Percentiles rank a stretch among this genome's conserved stretches.
Evolutionary conservation across 2,329 filamentous ascomycete species (phyloP).

Genomic region (Aspergillus aculeatinus): DNA sequence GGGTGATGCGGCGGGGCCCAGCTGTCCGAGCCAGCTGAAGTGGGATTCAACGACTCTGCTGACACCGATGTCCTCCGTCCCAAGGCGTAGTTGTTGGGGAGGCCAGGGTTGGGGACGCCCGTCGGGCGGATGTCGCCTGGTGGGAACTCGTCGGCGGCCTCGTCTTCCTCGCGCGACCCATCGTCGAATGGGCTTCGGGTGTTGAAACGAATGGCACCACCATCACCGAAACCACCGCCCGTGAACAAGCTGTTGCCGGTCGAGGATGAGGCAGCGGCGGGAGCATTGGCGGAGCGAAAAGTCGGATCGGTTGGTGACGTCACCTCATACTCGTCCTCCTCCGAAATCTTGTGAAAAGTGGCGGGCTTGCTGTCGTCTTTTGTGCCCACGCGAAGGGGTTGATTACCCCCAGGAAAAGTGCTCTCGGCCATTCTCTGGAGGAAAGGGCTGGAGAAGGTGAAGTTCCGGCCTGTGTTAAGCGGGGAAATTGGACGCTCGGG

Average conservation of each 20-base stretch:
- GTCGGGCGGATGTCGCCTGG: constrained; percentile 28
- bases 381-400: constrained; percentile 77
- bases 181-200: constrained; percentile 34
- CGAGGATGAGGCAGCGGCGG: constrained; percentile 20
- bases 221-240: constrained; percentile 25
- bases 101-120: constrained; percentile 29
- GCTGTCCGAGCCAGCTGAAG: constrained; percentile 76
- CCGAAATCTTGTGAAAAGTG: constrained; percentile 64
- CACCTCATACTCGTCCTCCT: constrained; percentile 81
- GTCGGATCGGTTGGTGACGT: constrained; percentile 69
- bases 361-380: constrained; percentile 54
- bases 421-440: constrained; percentile 64
- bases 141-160: constrained; percentile 22
- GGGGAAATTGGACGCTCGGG: constrained; percentile 49
- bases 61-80: constrained; percentile 93
- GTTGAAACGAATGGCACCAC: constrained; percentile 32
- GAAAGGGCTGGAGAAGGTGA: constrained; percentile 29
- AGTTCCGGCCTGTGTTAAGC: constrained; percentile 28
- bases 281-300: constrained; percentile 49
- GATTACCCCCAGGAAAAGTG: constrained; percentile 75
- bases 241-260: constrained; percentile 47
- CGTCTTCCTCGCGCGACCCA: constrained; percentile 19
- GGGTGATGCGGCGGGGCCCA: constrained; percentile 85
- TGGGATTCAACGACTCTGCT: constrained; percentile 91
- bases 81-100: constrained; percentile 92